Percentiles rank a stretch among this genome's conserved stretches.
Conservation (phyloP, 1,139 yeast genomes). For the Pichia sp. region DNA sequence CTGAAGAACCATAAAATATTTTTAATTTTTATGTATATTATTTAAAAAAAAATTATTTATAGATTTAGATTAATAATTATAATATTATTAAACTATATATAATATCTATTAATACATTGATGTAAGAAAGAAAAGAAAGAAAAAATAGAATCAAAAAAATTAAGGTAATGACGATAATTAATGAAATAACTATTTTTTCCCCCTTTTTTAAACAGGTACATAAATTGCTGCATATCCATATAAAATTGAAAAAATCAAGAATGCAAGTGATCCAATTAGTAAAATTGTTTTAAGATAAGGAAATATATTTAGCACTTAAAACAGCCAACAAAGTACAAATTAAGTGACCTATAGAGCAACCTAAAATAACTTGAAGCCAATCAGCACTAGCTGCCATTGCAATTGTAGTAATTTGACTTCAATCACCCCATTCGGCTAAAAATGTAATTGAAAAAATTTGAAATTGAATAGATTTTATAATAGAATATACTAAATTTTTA, state of each 20-base stretch:
- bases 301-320: slow-evolving; percentile 83
- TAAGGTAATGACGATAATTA: background rate
- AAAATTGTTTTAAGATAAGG: slow-evolving; percentile 89
- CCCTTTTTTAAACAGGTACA: slow-evolving; percentile 1
- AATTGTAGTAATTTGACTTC: slow-evolving; percentile 95
- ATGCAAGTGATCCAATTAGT: slow-evolving; percentile 81
- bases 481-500: slow-evolving; percentile 30
- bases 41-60: no score
- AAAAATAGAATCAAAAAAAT: background rate
- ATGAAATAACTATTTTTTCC: background rate
- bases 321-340: slow-evolving; percentile 87
- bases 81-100: background rate
- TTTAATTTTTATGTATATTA: no score
- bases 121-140: background rate
- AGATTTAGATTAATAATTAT: no score
- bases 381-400: slow-evolving; percentile 98
- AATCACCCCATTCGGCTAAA: slow-evolving; percentile 98
- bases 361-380: slow-evolving; percentile 82
- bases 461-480: slow-evolving; percentile 85
- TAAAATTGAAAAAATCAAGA: slow-evolving; percentile 71
- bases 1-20: slow-evolving; percentile 39
- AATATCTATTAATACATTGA: background rate
- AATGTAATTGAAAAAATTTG: slow-evolving; percentile 95
- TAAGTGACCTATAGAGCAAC: slow-evolving; percentile 87
- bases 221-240: slow-evolving; percentile 63